These are phyloP conservation scores for Vinca minor DNA, from an alignment of 257 asterid genomes.

Conservation along the genomic window DNA sequence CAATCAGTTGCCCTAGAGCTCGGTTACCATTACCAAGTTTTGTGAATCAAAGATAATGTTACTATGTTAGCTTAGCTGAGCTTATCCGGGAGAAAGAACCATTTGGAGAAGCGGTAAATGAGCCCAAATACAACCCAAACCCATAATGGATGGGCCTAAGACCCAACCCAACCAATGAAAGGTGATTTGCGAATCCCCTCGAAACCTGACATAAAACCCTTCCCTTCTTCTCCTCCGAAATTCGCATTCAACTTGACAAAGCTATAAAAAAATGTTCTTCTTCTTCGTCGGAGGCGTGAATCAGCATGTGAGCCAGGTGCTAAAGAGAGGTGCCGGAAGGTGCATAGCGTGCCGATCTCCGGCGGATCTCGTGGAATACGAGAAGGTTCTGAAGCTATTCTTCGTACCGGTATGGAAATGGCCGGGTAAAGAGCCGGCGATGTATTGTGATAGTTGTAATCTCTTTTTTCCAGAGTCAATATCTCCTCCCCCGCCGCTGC, in stretches of 20 bases:
- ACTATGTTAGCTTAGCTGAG: too few relatives aligned
- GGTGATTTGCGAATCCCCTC: too few relatives aligned
- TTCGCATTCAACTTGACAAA: neutral
- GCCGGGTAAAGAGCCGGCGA: slow-evolving; percentile 61
- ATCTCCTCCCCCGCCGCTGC: slow-evolving; percentile 27
- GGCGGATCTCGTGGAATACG: slow-evolving; percentile 74
- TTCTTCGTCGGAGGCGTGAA: slow-evolving; percentile 69
- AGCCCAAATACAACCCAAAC: too few relatives aligned
- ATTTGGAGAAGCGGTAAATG: too few relatives aligned
- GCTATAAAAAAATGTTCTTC: slow-evolving; percentile 76
- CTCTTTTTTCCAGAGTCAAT: slow-evolving; percentile 52
- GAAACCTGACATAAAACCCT: neutral
- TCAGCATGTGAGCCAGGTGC: slow-evolving; percentile 57
- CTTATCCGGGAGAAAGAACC: too few relatives aligned
- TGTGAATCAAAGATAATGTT: too few relatives aligned
- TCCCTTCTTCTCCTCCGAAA: neutral
- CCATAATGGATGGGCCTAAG: too few relatives aligned
- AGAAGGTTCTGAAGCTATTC: slow-evolving; percentile 64
- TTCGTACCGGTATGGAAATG: slow-evolving; percentile 81
- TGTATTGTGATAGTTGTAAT: slow-evolving; percentile 56
- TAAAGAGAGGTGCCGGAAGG: slow-evolving; percentile 53
- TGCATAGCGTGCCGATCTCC: slow-evolving; percentile 71
- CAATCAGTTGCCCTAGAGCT: too few relatives aligned
- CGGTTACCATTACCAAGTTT: too few relatives aligned
- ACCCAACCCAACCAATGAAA: too few relatives aligned